Percentiles rank a stretch among this genome's conserved stretches.
These are phyloP conservation scores for Rhododendron henanense DNA, from an alignment of 148 eudicot species.

Conservation along the genomic window DNA sequence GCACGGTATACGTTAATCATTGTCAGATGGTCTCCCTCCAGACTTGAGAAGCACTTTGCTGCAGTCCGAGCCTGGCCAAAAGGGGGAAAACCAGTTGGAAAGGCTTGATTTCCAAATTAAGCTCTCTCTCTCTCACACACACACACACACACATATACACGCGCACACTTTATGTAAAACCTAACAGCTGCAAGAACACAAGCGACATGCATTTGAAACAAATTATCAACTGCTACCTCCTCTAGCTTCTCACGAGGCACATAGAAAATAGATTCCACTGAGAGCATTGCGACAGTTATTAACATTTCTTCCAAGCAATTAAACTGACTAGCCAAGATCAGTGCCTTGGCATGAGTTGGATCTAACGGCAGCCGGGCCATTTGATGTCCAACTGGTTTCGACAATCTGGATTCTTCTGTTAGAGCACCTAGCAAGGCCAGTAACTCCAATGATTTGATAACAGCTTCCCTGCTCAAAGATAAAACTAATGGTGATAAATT, in stretches of 20 bases:
- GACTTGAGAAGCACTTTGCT: constrained; percentile 64
- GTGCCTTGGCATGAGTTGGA: constrained; percentile 80
- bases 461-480: constrained; percentile 57
- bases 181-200: not conserved
- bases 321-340: constrained; percentile 70
- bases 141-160: not conserved
- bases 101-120: not conserved
- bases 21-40: constrained; percentile 88
- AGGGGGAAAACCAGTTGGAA: not conserved
- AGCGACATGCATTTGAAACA: not conserved
- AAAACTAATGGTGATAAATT: not conserved
- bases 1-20: constrained; percentile 68
- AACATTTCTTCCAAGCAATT: constrained; percentile 95
- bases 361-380: constrained; percentile 92
- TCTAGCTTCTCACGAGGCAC: constrained; percentile 84
- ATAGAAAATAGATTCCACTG: constrained; percentile 87
- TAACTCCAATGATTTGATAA: constrained; percentile 69
- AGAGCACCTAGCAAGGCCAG: constrained; percentile 83
- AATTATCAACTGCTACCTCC: constrained; percentile 49
- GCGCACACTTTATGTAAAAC: not conserved
- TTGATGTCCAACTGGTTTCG: constrained; percentile 83
- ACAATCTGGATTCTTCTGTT: constrained; percentile 71
- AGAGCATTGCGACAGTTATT: constrained; percentile 88
- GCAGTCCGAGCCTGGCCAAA: constrained; percentile 60
- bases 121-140: not conserved